Evolutionary conservation across 2,329 filamentous ascomycete species (phyloP), one percentile per base, ranked within the genome.

Genomic region (Didymella pinodella): DNA sequence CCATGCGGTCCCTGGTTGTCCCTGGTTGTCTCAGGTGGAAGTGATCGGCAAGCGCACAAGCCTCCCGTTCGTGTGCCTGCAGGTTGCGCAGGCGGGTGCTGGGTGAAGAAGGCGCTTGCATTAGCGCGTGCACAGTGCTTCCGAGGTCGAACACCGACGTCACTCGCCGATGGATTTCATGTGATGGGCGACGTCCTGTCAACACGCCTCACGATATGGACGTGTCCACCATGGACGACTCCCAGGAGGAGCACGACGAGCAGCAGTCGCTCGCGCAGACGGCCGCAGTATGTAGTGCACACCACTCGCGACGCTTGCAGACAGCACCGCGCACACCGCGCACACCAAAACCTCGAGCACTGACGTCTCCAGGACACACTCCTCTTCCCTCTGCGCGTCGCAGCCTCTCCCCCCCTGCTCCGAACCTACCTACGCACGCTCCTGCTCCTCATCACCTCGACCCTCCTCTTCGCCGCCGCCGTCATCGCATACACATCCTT

Each of bases 401-500:
- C 84, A 55, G 79, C 85, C 50, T 90, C 88, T 2, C 87, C 84
- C 54, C 78, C 84, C 31, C 86, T 88, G n/a, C 81, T 84, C 50
- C 83, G 85, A 67, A 84, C 87, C 29, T 91, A 91, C 72, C 75
- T 91, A 47, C 85, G 85, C 58, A 86, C 82, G 14, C 63, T 83
- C 14, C 80, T 89, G 25, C 79, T 87, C 63, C 71, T 84, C 45
- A 64, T 78, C 49, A 81, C 86, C 22, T 83, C 84, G 3, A 65
- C 83, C 16, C 64, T 84, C 40, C 82, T 91, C 49, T 77, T 90
- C 43, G 81, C 79, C 36, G 74, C 87, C 20, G 87, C 89, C 6
- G 77, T 83, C 7, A 70, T 85, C 38, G 86, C 87, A 32, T 91
- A 91, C 72, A 80, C 81, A 34, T 77, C 88, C 18, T 91, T 92